Base-by-base conservation (phyloP, 495 filamentous ascomycete species). In the Acidomyces sp. region DNA sequence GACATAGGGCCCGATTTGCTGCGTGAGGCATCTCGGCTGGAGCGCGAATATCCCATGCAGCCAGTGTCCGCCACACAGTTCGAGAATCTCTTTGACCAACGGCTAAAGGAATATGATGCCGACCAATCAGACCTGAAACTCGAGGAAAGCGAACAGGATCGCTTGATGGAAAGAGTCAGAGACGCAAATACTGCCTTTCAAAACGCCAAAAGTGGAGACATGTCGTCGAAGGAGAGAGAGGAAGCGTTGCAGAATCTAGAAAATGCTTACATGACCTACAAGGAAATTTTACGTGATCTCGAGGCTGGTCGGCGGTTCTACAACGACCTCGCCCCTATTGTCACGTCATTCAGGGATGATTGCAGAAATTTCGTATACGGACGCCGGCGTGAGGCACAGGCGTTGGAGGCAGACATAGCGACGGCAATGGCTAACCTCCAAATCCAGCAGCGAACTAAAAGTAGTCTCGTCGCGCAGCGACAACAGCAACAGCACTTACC, bases 301-400 rank as follows among this genome's bases (percentile, higher is more conserved):
- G 85, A 95, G 39, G 81, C 79, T 0, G 90, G 84, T 1, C 63
- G 88, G 29, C 94, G 93, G 52, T 97, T 97, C 57, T 97, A 96
- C 63, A 96, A 97, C 54, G 87, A 95, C 52, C 70, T 97, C 2
- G 81, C 76, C 28, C 82, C 79, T 58, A 86, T 94, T 30, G 76
- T 94, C 1, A 74, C 67, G 7, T 68, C 78, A 18, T 85, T 85
- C 48, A 69, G 82, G 16, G 86, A 92, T 45, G 82, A 82, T 25
- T 77, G 70, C 24, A 78, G 78, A 49, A 71, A 67, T 6, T 95
- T 90, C 62, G 80, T 80, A 6, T 80, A 85, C 19, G 72, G 80
- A 51, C 67, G 90, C 41, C 72, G 85, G 30, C 71, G 76, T 51
- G 88, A 97, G 46, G 87, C 85, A 0, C 73, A 75, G 21, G 71